Evolutionary conservation across 192 early-diverging fungal species (phyloP).

Genomic region (Entomortierella lignicola): DNA sequence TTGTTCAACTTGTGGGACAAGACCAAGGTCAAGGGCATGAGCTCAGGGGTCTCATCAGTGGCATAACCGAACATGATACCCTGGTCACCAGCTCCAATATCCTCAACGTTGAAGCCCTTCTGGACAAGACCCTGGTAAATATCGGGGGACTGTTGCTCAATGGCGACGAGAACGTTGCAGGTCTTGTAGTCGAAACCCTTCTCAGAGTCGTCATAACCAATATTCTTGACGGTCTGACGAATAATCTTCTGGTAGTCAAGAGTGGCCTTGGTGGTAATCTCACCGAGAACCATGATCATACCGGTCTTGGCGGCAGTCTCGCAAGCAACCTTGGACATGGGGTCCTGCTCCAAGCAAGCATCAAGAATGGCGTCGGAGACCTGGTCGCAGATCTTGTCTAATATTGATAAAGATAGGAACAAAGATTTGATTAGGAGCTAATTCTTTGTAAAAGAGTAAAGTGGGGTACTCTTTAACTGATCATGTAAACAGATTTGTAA

Average conservation of each 20-base stretch:
- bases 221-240: conserved; percentile 98
- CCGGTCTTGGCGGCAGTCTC: conserved; percentile 99
- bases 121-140: conserved; percentile 98
- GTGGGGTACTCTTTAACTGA: too few relatives aligned
- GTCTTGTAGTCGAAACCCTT: conserved; percentile 99
- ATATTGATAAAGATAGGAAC: background rate
- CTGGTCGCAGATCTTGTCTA: conserved; percentile 99
- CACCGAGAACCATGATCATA: conserved; percentile 99
- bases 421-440: conserved; percentile 1
- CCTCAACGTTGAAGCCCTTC: conserved; percentile 90
- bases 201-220: conserved; percentile 98
- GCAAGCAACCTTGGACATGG: conserved; percentile 98
- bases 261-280: conserved; percentile 98
- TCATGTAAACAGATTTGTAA: too few relatives aligned
- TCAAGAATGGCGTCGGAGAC: conserved; percentile 99
- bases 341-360: conserved; percentile 93
- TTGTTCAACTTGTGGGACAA: conserved; percentile 98
- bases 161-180: conserved; percentile 99
- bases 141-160: conserved; percentile 99
- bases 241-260: conserved; percentile 99
- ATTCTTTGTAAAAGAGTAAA: too few relatives aligned
- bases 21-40: conserved; percentile 96
- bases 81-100: conserved; percentile 99
- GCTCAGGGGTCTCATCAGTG: conserved; percentile 98
- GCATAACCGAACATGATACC: conserved; percentile 96